A percentile compares a stretch with the other conserved stretches of the same genome.
Evolutionary conservation across 2,329 filamentous ascomycete species (phyloP).

Genomic region (Hymenotorrendiella dingleyae): DNA sequence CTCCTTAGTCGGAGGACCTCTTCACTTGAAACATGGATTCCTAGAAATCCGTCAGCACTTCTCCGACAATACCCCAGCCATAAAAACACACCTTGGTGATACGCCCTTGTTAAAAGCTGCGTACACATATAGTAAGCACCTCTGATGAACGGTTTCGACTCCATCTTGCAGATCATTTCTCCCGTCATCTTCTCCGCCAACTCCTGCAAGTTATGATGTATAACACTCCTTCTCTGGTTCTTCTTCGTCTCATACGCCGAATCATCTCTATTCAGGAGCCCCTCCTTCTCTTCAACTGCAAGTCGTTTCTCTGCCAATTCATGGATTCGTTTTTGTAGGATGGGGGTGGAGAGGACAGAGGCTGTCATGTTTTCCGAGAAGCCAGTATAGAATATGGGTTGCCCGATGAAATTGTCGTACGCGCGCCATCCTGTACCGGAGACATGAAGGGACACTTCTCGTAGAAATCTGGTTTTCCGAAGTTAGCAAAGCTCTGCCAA

Average conservation of each 20-base stretch:
- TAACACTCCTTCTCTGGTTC: slow-evolving; percentile 51
- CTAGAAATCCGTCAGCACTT: slow-evolving; percentile 26
- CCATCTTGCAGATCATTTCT: slow-evolving; percentile 98
- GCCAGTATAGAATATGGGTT: slow-evolving; percentile 87
- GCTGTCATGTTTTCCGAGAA: slow-evolving; percentile 88
- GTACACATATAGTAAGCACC: slow-evolving; percentile 86
- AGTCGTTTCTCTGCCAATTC: slow-evolving; percentile 72
- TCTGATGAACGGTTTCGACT: slow-evolving; percentile 87
- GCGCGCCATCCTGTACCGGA: slow-evolving; percentile 92
- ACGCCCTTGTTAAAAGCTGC: slow-evolving; percentile 84
- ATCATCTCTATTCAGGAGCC: slow-evolving; percentile 53
- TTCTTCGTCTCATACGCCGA: slow-evolving; percentile 48
- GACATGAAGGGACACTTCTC: slow-evolving; percentile 88
- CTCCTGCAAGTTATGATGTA: slow-evolving; percentile 69
- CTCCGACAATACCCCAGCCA: not conserved
- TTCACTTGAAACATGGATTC: slow-evolving; percentile 90
- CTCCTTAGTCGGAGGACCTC: slow-evolving; percentile 78
- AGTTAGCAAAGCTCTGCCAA: slow-evolving; percentile 3
- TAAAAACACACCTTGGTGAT: slow-evolving; percentile 67
- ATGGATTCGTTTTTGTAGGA: slow-evolving; percentile 68
- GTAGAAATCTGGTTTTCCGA: slow-evolving; percentile 62
- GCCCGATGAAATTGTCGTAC: slow-evolving; percentile 85
- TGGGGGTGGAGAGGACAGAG: slow-evolving; percentile 66
- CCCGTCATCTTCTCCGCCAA: slow-evolving; percentile 84
- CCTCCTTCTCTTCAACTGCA: slow-evolving; percentile 69